phyloP scores from a whole-genome alignment of 108 stramenopile species.

The Chaetoceros tenuissimus region DNA sequence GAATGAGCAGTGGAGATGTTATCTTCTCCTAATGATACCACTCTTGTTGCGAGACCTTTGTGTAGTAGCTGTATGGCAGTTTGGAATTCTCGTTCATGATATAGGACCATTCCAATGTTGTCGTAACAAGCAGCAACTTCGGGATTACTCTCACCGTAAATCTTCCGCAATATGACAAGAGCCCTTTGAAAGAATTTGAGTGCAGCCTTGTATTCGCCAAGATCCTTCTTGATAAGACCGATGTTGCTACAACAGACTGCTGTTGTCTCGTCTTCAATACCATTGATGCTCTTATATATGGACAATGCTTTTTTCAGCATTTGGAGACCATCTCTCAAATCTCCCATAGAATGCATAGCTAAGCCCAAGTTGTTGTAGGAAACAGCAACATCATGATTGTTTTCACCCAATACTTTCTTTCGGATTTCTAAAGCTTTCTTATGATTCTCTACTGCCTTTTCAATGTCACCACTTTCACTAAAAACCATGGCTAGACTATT shows the following conservation, averaged over 20 bases:
- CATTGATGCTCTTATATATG: slow-evolving; percentile 14
- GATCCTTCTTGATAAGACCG: slow-evolving; percentile 7
- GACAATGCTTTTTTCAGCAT: slow-evolving; percentile 21
- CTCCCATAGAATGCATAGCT: slow-evolving; percentile 5
- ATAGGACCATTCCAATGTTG: slow-evolving; percentile 19
- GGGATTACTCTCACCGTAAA: slow-evolving; percentile 24
- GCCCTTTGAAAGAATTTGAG: slow-evolving; percentile 25
- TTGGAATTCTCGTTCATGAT: slow-evolving; percentile 8
- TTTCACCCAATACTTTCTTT: slow-evolving; percentile 18
- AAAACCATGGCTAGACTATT: slow-evolving; percentile 12
- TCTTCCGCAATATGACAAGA: slow-evolving; percentile 14
- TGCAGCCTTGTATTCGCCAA: slow-evolving; percentile 14
- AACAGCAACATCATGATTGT: slow-evolving; percentile 13
- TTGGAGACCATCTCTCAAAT: slow-evolving; percentile 12
- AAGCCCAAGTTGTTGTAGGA: slow-evolving; percentile 17
- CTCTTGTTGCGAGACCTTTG: too few species aligned
- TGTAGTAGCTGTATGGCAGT: too few species aligned
- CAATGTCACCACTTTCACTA: slow-evolving; percentile 15
- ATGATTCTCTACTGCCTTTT: slow-evolving; percentile 14
- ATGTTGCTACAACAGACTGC: slow-evolving; percentile 15
- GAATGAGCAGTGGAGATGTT: too few species aligned
- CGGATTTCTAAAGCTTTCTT: slow-evolving; percentile 24
- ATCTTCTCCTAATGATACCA: too few species aligned
- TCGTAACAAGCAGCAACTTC: slow-evolving; percentile 14
- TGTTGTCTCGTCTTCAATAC: slow-evolving; percentile 15